Conservation (phyloP, 2,329 filamentous ascomycete species). For the Cladophialophora chaetospira region DNA sequence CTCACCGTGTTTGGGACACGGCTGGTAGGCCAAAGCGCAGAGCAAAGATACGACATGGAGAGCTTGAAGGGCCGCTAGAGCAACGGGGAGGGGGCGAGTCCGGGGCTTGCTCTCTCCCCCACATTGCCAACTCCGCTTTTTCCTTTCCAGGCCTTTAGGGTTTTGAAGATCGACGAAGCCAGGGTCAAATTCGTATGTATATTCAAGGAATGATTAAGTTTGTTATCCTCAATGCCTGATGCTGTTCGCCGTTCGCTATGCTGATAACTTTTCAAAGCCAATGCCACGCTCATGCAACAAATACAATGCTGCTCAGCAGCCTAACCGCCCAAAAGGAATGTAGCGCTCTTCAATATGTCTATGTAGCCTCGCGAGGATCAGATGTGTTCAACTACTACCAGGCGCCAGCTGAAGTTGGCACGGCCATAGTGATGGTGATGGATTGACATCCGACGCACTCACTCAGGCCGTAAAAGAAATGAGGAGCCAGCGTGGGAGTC, state of each 20-base stretch:
- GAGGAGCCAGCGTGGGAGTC: slow-evolving; percentile 12
- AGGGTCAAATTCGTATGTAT: not conserved
- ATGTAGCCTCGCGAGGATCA: too few relatives aligned
- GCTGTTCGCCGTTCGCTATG: slow-evolving; percentile 3
- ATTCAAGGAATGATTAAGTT: slow-evolving; percentile 9
- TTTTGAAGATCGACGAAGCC: not conserved
- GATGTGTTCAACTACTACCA: too few relatives aligned
- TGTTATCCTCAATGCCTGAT: not conserved
- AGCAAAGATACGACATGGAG: not conserved
- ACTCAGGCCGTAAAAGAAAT: slow-evolving; percentile 17
- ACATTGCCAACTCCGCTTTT: not conserved
- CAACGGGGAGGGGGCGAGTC: too few relatives aligned
- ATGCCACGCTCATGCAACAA: slow-evolving; percentile 2
- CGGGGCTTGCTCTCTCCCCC: too few relatives aligned
- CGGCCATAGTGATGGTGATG: slow-evolving; percentile 37
- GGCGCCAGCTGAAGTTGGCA: slow-evolving; percentile 27
- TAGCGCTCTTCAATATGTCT: too few relatives aligned
- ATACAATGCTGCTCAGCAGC: not conserved
- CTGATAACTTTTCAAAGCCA: not conserved
- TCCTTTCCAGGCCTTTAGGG: not conserved
- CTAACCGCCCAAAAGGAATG: not conserved
- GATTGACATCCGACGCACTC: slow-evolving; percentile 19
- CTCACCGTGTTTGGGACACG: not conserved
- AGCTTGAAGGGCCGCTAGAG: too few relatives aligned
- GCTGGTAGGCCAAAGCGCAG: not conserved